Evolutionary conservation across 164 flowering plant species (phyloP).

Genomic region (Cinnamomum chago): DNA sequence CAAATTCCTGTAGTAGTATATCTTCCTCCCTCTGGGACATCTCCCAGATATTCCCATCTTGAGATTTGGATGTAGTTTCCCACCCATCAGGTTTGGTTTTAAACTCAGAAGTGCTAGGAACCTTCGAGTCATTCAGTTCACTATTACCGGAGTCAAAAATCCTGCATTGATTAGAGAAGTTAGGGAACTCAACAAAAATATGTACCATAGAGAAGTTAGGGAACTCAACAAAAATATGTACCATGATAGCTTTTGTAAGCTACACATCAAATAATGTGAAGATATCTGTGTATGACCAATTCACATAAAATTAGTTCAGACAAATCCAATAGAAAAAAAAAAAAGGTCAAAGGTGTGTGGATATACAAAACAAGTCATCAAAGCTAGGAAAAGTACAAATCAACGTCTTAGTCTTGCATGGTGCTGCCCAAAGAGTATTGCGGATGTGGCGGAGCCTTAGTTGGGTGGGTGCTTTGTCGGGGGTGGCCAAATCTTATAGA

Average conservation of each 20-base stretch:
- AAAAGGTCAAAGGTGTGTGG: too few species aligned
- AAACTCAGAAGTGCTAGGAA: conserved; percentile 59
- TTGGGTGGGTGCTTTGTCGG: too few species aligned
- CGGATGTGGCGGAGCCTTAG: too few species aligned
- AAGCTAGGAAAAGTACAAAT: too few species aligned
- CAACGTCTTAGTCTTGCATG: too few species aligned
- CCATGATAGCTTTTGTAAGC: not conserved
- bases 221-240: not conserved
- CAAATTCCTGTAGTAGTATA: conserved; percentile 91
- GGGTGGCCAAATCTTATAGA: too few species aligned
- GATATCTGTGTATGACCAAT: not conserved
- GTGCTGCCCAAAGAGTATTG: too few species aligned
- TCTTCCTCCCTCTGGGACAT: conserved; percentile 97
- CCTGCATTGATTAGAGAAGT: conserved; percentile 35
- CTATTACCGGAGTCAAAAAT: conserved; percentile 59
- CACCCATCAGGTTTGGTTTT: conserved; percentile 97
- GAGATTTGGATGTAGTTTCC: conserved; percentile 78
- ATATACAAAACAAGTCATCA: too few species aligned
- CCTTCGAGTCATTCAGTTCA: conserved; percentile 40
- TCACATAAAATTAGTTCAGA: not conserved
- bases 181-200: not conserved
- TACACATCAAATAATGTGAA: not conserved
- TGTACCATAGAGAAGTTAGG: not conserved
- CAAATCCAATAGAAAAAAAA: too few species aligned
- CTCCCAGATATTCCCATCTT: conserved; percentile 90